phyloP scores from a whole-genome alignment of 306 rosid genomes.

The Parietaria judaica region DNA sequence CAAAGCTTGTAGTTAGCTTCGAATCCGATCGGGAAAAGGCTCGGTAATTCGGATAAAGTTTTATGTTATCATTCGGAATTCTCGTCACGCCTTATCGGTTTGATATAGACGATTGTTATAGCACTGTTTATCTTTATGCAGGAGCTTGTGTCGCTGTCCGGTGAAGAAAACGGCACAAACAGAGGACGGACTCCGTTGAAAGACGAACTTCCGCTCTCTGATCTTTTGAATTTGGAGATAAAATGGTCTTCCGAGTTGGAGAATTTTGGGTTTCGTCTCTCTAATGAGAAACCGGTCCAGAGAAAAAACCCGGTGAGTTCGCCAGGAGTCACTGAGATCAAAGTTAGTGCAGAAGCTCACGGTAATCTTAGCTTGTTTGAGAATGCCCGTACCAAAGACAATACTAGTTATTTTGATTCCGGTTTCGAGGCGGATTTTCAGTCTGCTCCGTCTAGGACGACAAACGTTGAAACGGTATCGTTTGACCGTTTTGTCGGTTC shows the following conservation, averaged over 20 bases:
- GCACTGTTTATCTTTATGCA: constrained; percentile 24
- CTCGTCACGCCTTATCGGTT: too few relatives aligned
- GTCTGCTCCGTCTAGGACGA: constrained; percentile 13
- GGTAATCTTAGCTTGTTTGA: constrained; percentile 54
- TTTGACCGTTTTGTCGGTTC: constrained; percentile 36
- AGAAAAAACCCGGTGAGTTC: constrained; percentile 40
- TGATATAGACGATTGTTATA: too few relatives aligned
- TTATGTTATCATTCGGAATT: background rate
- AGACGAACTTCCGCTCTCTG: constrained; percentile 50
- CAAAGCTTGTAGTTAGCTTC: background rate
- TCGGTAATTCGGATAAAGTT: background rate
- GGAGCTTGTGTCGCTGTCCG: constrained; percentile 51
- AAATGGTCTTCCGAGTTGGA: constrained; percentile 63
- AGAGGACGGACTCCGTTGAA: constrained; percentile 36
- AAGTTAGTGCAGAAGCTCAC: background rate
- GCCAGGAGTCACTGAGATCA: constrained; percentile 36
- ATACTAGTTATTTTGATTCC: background rate
- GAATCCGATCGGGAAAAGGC: background rate
- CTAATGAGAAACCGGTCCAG: constrained; percentile 25
- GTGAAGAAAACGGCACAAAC: constrained; percentile 32
- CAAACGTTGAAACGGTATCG: constrained; percentile 31
- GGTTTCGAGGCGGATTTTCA: constrained; percentile 66
- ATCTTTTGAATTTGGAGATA: constrained; percentile 68
- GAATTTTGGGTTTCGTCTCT: constrained; percentile 20
- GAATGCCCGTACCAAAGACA: constrained; percentile 39